A percentile compares a stretch with the other conserved stretches of the same genome.
These are phyloP conservation scores for Herpetospermum pedunculosum DNA, from an alignment of 306 rosid species.

Conservation along the genomic window DNA sequence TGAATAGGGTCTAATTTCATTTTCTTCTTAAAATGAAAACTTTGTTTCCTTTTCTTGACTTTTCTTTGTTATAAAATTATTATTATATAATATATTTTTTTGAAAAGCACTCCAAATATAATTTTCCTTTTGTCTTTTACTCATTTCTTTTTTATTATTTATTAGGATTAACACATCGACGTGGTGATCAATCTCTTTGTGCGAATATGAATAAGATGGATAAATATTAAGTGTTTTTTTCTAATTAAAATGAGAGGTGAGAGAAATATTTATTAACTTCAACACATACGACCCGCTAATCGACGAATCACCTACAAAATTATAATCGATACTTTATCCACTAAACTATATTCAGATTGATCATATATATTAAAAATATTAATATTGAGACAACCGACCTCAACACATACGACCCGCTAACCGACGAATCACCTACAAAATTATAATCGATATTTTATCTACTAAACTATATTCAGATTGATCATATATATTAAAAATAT, in stretches of 20 bases:
- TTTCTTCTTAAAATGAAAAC: neutral
- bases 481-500: too few relatives aligned
- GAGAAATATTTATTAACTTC: too few relatives aligned
- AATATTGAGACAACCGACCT: too few relatives aligned
- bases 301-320: too few relatives aligned
- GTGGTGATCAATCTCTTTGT: neutral
- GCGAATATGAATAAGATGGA: neutral
- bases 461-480: too few relatives aligned
- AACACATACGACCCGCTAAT: too few relatives aligned
- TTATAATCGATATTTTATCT: too few relatives aligned
- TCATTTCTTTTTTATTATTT: neutral
- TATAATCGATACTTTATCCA: too few relatives aligned
- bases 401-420: too few relatives aligned
- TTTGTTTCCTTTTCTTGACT: neutral
- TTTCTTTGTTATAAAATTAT: neutral
- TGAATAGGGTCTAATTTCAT: neutral
- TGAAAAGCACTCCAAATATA: neutral
- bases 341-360: too few relatives aligned
- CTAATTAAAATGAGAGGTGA: neutral
- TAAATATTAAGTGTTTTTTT: neutral
- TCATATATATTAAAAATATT: too few relatives aligned
- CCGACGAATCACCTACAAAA: too few relatives aligned
- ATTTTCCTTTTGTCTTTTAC: neutral
- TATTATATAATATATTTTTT: neutral
- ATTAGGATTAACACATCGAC: neutral